These are phyloP conservation scores for Bacterosira constricta DNA, from an alignment of 108 stramenopile genomes.

Conservation along the genomic window DNA sequence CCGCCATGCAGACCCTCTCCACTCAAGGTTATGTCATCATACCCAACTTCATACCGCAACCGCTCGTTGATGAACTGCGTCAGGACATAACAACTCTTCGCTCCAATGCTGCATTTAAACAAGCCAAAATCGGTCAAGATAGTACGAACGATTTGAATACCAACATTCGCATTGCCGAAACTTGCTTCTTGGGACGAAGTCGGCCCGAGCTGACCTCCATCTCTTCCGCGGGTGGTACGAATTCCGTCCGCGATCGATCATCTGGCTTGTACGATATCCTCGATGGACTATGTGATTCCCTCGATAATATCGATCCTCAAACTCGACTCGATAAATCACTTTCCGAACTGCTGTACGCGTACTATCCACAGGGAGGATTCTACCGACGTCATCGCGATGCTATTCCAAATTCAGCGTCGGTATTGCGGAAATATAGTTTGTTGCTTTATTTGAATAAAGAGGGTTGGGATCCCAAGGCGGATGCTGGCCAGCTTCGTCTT, in stretches of 20 bases:
- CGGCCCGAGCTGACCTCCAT: constrained; percentile 38
- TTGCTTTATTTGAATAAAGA: constrained; percentile 72
- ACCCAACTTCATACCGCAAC: constrained; percentile 54
- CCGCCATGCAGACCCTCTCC: constrained; percentile 27
- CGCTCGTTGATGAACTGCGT: constrained; percentile 57
- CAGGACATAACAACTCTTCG: constrained; percentile 60
- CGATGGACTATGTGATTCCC: constrained; percentile 46
- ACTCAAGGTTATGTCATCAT: constrained; percentile 64
- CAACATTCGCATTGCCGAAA: constrained; percentile 73
- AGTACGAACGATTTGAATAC: constrained; percentile 62
- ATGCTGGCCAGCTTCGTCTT: constrained; percentile 72
- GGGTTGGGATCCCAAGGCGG: constrained; percentile 35
- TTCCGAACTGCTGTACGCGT: constrained; percentile 71
- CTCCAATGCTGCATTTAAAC: constrained; percentile 43
- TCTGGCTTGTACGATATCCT: constrained; percentile 55
- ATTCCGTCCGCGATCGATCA: constrained; percentile 34
- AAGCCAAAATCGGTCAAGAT: constrained; percentile 79
- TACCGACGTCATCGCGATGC: constrained; percentile 81
- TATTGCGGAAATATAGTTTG: constrained; percentile 66
- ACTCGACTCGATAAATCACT: constrained; percentile 45
- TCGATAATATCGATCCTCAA: constrained; percentile 4
- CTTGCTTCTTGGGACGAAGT: constrained; percentile 62
- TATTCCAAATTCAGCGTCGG: constrained; percentile 63
- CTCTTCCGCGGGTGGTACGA: neutral
- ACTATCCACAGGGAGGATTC: constrained; percentile 79